Percentiles rank a stretch among this genome's conserved stretches.
Evolutionary conservation across 768 basidiomycete species (phyloP).

Genomic region (Omphalotus guepiniiformis): DNA sequence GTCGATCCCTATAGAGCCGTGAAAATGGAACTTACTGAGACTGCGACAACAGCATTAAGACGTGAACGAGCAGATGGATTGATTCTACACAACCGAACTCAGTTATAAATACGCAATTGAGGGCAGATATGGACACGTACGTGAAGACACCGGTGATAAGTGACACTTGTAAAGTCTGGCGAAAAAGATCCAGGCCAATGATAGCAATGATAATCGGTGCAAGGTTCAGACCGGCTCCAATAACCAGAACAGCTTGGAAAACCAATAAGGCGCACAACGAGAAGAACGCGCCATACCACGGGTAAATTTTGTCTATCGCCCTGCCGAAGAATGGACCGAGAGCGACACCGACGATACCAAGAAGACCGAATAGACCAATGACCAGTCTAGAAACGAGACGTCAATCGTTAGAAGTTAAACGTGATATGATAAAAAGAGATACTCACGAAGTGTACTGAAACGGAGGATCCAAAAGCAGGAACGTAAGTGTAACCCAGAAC

Average conservation of each 20-base stretch:
- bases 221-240: conserved; percentile 45
- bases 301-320: conserved; percentile 48
- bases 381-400: conserved; percentile 36
- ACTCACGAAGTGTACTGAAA: conserved; percentile 52
- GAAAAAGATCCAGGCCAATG: conserved; percentile 48
- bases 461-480: conserved; percentile 52
- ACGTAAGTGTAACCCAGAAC: conserved; percentile 54
- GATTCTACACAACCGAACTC: conserved; percentile 28
- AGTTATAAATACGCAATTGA: conserved; percentile 20
- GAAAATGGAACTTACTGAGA: conserved; percentile 38
- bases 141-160: conserved; percentile 36
- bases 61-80: conserved; percentile 42
- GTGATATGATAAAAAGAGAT: neutral
- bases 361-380: conserved; percentile 54
- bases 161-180: conserved; percentile 52
- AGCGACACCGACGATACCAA: conserved; percentile 49
- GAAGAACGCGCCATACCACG: conserved; percentile 53
- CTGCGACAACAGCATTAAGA: conserved; percentile 71
- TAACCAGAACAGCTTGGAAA: conserved; percentile 44
- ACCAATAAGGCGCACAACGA: conserved; percentile 32
- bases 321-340: conserved; percentile 51
- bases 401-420: too few relatives aligned
- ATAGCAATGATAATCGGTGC: conserved; percentile 48
- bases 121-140: conserved; percentile 35
- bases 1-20: too few relatives aligned